A percentile compares a stretch with the other conserved stretches of the same genome.
These are phyloP conservation scores for Lactarius akahatsu DNA, from an alignment of 768 basidiomycete species.

Conservation along the genomic window DNA sequence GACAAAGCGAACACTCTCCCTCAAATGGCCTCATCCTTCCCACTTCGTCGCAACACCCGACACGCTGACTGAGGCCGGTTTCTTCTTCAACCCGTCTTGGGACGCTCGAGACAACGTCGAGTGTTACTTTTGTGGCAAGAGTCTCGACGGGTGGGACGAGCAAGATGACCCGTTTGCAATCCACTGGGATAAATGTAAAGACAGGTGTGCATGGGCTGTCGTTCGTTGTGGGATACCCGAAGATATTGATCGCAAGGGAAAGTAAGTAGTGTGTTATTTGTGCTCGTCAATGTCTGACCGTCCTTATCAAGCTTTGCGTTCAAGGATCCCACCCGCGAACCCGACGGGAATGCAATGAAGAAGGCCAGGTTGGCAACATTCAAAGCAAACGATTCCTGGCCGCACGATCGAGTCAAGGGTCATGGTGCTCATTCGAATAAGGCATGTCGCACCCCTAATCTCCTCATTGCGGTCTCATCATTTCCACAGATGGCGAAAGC, in stretches of 20 bases:
- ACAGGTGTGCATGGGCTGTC: conserved; percentile 77
- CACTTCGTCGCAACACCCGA: conserved; percentile 67
- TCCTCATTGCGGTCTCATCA: conserved; percentile 17
- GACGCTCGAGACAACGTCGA: conserved; percentile 72
- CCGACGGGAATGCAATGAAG: conserved; percentile 66
- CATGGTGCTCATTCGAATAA: conserved; percentile 73
- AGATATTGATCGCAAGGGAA: conserved; percentile 57
- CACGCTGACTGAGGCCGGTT: conserved; percentile 84
- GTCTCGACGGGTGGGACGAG: conserved; percentile 81
- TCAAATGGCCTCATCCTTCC: conserved; percentile 77
- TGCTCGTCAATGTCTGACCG: not conserved
- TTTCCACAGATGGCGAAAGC: conserved; percentile 76
- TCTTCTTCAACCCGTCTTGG: conserved; percentile 72
- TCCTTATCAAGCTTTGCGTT: conserved; percentile 52
- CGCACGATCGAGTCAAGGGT: conserved; percentile 58
- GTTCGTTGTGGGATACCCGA: conserved; percentile 66
- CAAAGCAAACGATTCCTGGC: conserved; percentile 55
- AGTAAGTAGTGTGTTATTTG: conserved; percentile 43
- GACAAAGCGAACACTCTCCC: conserved; percentile 44
- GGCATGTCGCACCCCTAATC: conserved; percentile 39
- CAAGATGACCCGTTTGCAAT: conserved; percentile 85
- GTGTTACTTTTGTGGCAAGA: conserved; percentile 83
- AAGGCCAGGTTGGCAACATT: conserved; percentile 72
- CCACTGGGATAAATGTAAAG: conserved; percentile 68
- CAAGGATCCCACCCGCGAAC: conserved; percentile 58